Percentiles rank a stretch among this genome's conserved stretches.
Evolutionary conservation across 2,329 filamentous ascomycete genomes (phyloP).

Genomic region (Chaetothyriales sp.): DNA sequence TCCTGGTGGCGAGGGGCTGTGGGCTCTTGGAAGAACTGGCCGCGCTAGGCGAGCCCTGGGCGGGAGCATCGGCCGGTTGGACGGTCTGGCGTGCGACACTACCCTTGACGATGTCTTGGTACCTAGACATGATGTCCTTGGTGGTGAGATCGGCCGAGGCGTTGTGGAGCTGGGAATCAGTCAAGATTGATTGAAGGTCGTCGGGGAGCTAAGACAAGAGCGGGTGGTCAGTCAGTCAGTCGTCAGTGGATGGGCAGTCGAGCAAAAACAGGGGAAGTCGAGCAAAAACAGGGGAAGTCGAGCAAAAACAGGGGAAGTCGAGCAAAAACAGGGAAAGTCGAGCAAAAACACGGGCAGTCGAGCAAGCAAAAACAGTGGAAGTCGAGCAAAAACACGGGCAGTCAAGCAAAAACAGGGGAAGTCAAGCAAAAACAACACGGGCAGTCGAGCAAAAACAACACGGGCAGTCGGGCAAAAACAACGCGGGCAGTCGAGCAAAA

Average conservation of each 20-base stretch:
- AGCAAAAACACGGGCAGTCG: too few relatives aligned
- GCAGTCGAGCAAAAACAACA: too few relatives aligned
- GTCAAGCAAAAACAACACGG: too few relatives aligned
- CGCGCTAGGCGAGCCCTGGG: conserved; percentile 28
- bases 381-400: too few relatives aligned
- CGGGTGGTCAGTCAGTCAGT: conserved; percentile 3
- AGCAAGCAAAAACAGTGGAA: too few relatives aligned
- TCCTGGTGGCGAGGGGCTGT: conserved; percentile 42
- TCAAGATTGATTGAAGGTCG: conserved; percentile 73
- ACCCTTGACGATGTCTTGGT: conserved; percentile 64
- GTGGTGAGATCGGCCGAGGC: conserved; percentile 78
- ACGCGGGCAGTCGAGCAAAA: too few relatives aligned
- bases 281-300: too few relatives aligned
- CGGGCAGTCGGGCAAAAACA: too few relatives aligned
- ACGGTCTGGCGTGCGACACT: conserved; percentile 37
- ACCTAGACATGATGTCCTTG: conserved; percentile 91
- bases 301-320: too few relatives aligned
- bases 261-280: too few relatives aligned
- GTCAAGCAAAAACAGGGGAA: too few relatives aligned
- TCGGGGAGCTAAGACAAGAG: conserved; percentile 90
- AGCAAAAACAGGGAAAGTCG: too few relatives aligned
- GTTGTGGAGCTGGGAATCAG: conserved; percentile 69
- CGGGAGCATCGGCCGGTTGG: conserved; percentile 42
- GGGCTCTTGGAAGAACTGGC: conserved; percentile 23
- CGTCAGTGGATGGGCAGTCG: conserved; percentile 3